phyloP scores from a whole-genome alignment of 2,329 filamentous ascomycete species.

The Dactylellina parvicollis region DNA sequence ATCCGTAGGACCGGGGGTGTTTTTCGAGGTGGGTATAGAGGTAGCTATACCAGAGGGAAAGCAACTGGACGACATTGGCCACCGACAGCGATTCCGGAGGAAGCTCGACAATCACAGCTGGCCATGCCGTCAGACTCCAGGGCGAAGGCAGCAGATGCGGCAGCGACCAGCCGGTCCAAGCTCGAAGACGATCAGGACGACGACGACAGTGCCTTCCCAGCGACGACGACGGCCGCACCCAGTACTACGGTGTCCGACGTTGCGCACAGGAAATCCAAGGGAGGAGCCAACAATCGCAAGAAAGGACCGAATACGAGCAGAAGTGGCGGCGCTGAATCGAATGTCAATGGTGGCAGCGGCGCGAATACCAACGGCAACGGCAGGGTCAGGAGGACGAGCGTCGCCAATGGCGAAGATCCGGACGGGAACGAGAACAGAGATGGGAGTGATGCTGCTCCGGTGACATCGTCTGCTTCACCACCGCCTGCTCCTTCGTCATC shows the following conservation, averaged over 20 bases:
- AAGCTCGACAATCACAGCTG: conserved; percentile 12
- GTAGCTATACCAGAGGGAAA: background rate
- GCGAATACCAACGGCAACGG: conserved; percentile 44
- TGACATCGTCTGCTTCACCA: conserved; percentile 57
- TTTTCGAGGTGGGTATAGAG: background rate
- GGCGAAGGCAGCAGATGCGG: conserved; percentile 16
- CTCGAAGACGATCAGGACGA: conserved; percentile 44
- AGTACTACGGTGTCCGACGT: conserved; percentile 47
- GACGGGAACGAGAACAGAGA: conserved; percentile 56
- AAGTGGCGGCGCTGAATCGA: conserved; percentile 36
- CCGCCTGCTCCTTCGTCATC: conserved; percentile 57
- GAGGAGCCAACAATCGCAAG: conserved; percentile 47
- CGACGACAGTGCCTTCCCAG: conserved; percentile 33
- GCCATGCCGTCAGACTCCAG: conserved; percentile 50
- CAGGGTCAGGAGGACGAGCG: conserved; percentile 35
- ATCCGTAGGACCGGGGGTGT: conserved; percentile 6
- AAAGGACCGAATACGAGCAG: conserved; percentile 42
- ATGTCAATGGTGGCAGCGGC: conserved; percentile 28
- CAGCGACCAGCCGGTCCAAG: conserved; percentile 41
- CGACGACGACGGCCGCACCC: conserved; percentile 3
- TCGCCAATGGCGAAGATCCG: conserved; percentile 42
- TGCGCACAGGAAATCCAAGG: conserved; percentile 49
- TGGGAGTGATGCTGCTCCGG: conserved; percentile 57
- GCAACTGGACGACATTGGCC: background rate
- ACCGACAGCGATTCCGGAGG: conserved; percentile 13